A percentile compares a stretch with the other conserved stretches of the same genome.
These are phyloP conservation scores for Starmera amethionina DNA, from an alignment of 805 yeast genomes.

Conservation along the genomic window DNA sequence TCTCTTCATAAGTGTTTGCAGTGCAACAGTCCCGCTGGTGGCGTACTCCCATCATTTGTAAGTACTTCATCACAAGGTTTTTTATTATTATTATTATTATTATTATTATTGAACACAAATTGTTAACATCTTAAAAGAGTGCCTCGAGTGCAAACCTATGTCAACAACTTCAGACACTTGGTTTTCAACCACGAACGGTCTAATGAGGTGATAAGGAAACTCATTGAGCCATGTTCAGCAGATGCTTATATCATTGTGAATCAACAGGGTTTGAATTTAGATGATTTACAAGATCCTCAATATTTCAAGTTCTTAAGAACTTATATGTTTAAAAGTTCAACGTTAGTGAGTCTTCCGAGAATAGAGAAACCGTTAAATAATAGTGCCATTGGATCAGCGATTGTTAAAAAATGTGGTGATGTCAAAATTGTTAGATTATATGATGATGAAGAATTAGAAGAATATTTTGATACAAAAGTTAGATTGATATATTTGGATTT, in stretches of 20 bases:
- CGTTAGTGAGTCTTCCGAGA: slow-evolving; percentile 50
- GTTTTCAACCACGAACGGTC: slow-evolving; percentile 20
- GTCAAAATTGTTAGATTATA: slow-evolving; percentile 30
- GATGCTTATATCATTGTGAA: slow-evolving; percentile 48
- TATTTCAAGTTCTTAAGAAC: slow-evolving; percentile 40
- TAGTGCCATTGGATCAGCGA: slow-evolving; percentile 29
- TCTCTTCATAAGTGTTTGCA: no score
- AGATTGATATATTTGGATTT: slow-evolving; percentile 55
- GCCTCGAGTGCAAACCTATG: slow-evolving; percentile 17
- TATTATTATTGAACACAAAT: no score
- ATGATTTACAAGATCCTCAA: slow-evolving; percentile 34
- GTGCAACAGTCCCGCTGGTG: no score
- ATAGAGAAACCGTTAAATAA: slow-evolving; percentile 29
- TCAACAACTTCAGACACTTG: slow-evolving; percentile 12
- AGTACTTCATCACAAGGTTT: no score
- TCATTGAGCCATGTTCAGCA: slow-evolving; percentile 35
- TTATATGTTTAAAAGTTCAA: slow-evolving; percentile 46
- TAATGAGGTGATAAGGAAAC: slow-evolving; percentile 19
- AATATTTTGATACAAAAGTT: slow-evolving; percentile 52
- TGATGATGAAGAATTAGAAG: slow-evolving; percentile 35
- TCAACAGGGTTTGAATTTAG: slow-evolving; percentile 40
- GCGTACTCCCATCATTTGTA: no score
- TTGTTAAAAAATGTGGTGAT: slow-evolving; percentile 44
- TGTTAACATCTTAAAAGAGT: slow-evolving; percentile 6
- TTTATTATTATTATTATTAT: no score